Percentiles rank a stretch among this genome's conserved stretches.
phyloP scores from a whole-genome alignment of 345 rosid species.

The Bretschneidera sinensis region DNA sequence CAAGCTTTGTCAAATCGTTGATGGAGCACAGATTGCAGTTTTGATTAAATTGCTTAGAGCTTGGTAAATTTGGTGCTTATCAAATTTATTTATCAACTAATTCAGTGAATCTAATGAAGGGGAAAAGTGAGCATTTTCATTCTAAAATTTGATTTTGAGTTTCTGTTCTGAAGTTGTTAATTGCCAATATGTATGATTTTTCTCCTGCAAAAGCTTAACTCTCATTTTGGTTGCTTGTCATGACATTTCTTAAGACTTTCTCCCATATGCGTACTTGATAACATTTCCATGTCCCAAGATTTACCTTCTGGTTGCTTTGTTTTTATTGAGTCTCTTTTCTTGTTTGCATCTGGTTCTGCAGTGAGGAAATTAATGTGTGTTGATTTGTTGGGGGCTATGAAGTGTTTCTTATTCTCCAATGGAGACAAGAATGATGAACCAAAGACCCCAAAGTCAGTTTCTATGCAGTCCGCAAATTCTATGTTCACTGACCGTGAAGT shows the following conservation, averaged over 20 bases:
- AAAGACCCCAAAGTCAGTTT: constrained; percentile 38
- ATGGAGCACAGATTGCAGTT: too few species aligned
- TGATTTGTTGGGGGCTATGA: constrained; percentile 40
- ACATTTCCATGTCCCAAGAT: neutral
- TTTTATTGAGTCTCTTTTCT: constrained; percentile 4
- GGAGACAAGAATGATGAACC: constrained; percentile 55
- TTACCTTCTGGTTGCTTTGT: constrained; percentile 10
- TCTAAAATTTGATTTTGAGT: neutral
- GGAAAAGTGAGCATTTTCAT: too few species aligned
- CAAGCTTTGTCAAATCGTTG: too few species aligned
- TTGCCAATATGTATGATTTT: neutral
- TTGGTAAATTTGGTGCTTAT: too few species aligned
- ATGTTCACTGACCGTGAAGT: constrained; percentile 40
- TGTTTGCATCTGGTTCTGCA: constrained; percentile 23
- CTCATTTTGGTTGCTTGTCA: neutral
- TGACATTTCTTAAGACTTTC: neutral
- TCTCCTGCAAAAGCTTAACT: neutral
- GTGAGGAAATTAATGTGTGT: constrained; percentile 20
- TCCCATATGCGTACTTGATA: neutral
- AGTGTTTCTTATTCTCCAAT: constrained; percentile 58
- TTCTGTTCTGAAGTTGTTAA: too few species aligned
- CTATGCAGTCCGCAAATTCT: constrained; percentile 26
- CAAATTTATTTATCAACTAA: too few species aligned
- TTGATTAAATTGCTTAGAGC: too few species aligned
- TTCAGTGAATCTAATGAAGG: too few species aligned